These are phyloP conservation scores for Globisporangium alternatum DNA, from an alignment of 352 stramenopile genomes.

Conservation along the genomic window DNA sequence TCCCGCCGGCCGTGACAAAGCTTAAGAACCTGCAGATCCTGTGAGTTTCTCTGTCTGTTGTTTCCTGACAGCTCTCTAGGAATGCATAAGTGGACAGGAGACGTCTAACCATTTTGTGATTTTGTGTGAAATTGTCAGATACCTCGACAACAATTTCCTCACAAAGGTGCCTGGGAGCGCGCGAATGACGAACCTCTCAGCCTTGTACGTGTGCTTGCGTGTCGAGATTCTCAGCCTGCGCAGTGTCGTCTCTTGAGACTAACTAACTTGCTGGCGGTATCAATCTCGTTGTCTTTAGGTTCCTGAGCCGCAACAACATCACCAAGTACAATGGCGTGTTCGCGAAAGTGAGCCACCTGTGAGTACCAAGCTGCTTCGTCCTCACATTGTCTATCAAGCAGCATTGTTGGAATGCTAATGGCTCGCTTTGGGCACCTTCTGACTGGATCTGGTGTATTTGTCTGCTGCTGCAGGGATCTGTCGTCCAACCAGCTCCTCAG, in stretches of 20 bases:
- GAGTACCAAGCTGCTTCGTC: neutral
- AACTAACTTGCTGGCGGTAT: no score
- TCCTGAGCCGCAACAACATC: conserved; percentile 11
- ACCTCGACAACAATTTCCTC: conserved; percentile 6
- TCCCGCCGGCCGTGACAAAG: neutral
- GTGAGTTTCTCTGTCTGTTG: neutral
- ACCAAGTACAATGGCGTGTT: conserved; percentile 7
- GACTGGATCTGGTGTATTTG: neutral
- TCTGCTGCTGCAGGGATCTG: neutral
- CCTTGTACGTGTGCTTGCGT: neutral
- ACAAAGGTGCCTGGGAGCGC: conserved; percentile 2
- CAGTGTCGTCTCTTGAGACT: no score
- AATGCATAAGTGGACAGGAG: neutral
- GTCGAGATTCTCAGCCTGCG: no score
- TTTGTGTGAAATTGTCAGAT: neutral
- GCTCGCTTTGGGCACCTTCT: no score
- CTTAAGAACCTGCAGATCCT: neutral
- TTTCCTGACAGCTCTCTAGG: neutral
- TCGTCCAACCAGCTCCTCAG: conserved; percentile 3
- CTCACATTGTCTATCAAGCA: no score
- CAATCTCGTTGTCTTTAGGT: no score
- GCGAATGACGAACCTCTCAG: neutral
- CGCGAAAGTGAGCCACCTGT: conserved; percentile 2
- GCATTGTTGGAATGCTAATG: no score
- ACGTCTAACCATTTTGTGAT: neutral